Percentiles rank a stretch among this genome's conserved stretches.
Evolutionary conservation across 345 rosid genomes (phyloP).

Genomic region (Camelina sativa): DNA sequence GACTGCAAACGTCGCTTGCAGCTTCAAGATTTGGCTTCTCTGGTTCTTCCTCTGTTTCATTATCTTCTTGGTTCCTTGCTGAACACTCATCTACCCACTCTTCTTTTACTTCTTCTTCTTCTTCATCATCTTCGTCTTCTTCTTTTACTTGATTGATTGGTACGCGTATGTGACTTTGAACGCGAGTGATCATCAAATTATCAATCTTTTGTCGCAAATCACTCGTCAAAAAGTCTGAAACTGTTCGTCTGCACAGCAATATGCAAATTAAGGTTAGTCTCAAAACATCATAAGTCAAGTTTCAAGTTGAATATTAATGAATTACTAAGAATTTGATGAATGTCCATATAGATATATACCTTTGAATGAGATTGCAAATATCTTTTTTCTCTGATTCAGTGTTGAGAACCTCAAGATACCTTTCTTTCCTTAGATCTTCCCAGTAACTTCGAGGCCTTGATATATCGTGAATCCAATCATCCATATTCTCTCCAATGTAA

Average conservation of each 20-base stretch:
- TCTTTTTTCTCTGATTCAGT: constrained; percentile 58
- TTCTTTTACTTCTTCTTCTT: constrained; percentile 31
- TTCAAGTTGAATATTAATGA: background rate
- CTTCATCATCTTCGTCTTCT: constrained; percentile 14
- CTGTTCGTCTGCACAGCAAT: constrained; percentile 61
- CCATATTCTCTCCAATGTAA: constrained; percentile 36
- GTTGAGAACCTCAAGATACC: constrained; percentile 75
- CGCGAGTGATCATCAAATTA: constrained; percentile 58
- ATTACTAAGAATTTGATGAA: background rate
- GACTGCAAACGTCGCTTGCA: constrained; percentile 49
- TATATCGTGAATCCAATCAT: constrained; percentile 78
- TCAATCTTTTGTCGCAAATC: constrained; percentile 78
- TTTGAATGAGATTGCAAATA: constrained; percentile 70
- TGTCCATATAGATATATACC: constrained; percentile 54
- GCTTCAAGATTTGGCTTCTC: constrained; percentile 48
- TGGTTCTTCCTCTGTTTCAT: constrained; percentile 40
- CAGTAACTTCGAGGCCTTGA: constrained; percentile 87
- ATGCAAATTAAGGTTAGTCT: background rate
- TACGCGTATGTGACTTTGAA: constrained; percentile 49
- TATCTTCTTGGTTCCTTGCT: constrained; percentile 41
- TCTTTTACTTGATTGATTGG: constrained; percentile 33
- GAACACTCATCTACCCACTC: constrained; percentile 32
- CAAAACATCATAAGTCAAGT: constrained; percentile 1
- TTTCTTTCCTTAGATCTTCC: constrained; percentile 71
- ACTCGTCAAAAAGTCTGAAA: constrained; percentile 68